A percentile compares a stretch with the other conserved stretches of the same genome.
Evolutionary conservation across 257 asterid genomes (phyloP).

Genomic region (Solanum paucissectum): DNA sequence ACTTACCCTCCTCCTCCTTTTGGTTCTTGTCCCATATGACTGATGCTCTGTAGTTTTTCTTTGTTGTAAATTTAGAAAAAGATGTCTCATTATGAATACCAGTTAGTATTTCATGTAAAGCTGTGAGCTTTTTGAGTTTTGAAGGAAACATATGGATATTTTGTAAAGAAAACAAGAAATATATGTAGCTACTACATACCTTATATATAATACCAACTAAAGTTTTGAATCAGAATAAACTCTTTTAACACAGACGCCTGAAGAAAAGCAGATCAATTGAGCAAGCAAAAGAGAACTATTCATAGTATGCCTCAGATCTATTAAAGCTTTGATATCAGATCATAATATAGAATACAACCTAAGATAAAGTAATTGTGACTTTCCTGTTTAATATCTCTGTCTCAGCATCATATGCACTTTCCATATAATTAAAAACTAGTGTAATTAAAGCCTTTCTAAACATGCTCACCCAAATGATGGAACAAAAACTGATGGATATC

Average conservation of each 20-base stretch:
- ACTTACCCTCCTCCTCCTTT: constrained; percentile 8
- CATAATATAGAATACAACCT: background rate
- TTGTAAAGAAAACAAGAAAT: background rate
- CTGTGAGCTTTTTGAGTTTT: constrained; percentile 10
- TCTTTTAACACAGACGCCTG: background rate
- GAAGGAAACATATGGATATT: constrained; percentile 15
- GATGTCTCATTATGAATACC: background rate
- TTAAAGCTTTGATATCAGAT: background rate
- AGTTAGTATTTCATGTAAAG: background rate
- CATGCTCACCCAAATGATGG: background rate
- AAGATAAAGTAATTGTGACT: background rate
- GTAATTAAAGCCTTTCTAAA: background rate
- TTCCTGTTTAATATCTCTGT: background rate
- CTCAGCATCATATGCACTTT: background rate
- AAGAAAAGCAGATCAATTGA: background rate
- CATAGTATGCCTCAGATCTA: background rate
- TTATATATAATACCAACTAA: background rate
- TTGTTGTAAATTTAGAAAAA: background rate
- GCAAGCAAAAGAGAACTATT: background rate
- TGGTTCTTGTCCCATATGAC: background rate
- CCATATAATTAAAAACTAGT: background rate
- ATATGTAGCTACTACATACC: background rate
- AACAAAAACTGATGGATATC: background rate
- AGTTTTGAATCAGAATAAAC: background rate
- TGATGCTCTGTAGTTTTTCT: background rate